Evolutionary conservation across 139 green algal genomes (phyloP).

Genomic region (Chlamydomonas sphaeroides): DNA sequence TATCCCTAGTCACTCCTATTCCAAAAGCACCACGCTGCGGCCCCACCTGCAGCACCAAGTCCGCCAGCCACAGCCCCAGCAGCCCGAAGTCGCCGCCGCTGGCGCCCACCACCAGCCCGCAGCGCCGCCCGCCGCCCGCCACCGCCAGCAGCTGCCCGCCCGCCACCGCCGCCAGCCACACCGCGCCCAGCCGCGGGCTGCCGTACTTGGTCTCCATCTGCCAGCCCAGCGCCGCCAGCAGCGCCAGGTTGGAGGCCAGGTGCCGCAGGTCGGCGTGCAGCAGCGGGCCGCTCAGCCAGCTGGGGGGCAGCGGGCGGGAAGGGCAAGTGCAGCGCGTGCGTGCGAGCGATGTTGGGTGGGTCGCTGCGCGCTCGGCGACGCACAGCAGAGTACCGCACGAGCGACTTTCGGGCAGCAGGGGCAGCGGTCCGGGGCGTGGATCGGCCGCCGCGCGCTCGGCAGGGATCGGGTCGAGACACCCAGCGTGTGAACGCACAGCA

Average conservation of each 20-base stretch:
- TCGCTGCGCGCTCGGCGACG: too few species aligned
- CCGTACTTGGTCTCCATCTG: conserved; percentile 76
- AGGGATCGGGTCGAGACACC: too few species aligned
- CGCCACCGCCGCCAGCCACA: conserved; percentile 47
- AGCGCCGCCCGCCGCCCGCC: conserved; percentile 69
- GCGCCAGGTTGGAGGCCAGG: conserved; percentile 66
- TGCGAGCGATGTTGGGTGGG: too few species aligned
- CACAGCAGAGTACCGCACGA: too few species aligned
- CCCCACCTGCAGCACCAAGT: conserved; percentile 72
- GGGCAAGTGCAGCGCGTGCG: too few species aligned
- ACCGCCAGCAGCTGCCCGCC: conserved; percentile 62
- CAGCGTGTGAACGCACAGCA: too few species aligned
- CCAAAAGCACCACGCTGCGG: too few species aligned
- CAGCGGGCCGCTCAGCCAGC: conserved; percentile 66
- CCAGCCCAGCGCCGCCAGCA: conserved; percentile 58
- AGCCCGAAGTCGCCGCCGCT: conserved; percentile 81
- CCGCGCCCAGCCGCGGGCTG: conserved; percentile 44
- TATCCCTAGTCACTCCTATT: too few species aligned
- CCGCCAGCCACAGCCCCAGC: conserved; percentile 69
- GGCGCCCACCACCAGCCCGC: conserved; percentile 70
- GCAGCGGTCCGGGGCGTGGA: too few species aligned
- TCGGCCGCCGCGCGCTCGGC: too few species aligned
- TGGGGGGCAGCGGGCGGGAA: conserved; percentile 9
- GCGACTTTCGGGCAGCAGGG: too few species aligned
- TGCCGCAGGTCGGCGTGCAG: conserved; percentile 68